Base-by-base conservation (phyloP, 164 flowering plant species). In the Umbellularia californica region DNA sequence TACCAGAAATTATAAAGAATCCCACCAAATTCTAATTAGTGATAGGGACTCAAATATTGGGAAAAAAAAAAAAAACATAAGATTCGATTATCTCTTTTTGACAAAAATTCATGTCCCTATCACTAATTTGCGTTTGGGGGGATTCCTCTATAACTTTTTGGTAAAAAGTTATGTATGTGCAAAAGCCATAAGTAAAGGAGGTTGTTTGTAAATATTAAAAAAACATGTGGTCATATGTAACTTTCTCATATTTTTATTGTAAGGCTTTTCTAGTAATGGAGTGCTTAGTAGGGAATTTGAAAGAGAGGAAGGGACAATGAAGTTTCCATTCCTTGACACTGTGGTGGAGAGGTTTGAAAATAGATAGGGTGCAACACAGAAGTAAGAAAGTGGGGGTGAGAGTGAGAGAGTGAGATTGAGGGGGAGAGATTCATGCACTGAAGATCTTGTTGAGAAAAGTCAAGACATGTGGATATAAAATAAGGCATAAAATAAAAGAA, bases 271-370 rank as follows among this genome's bases (percentile, higher is more conserved):
- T 55, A 15, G 17, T 15, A 12, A 19, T 3, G 1, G 20, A 55
- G 60, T 55, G 4, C 20, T 55, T 15, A 55, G 60, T 15, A 15
- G 7, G n/a, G 20, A 55, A 55, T 55, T 55, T 55, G n/a, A 55
- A 55, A 55, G 60, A 14, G 60, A 19, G 72, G 75, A 72, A 67
- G 51, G 68, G 11, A 20, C 41, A 27, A 13, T 1, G 75, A 77
- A 72, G 72, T 68, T 77, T 68, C 79, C 75, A 72, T 68, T 68
- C 72, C 75, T 62, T 75, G 66, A 65, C 41, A 72, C 55, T 67
- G 15, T 41, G 66, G 23, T 71, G 65, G 22, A 41, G 69, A 65
- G 30, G 68, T 3, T 72, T 35, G 75, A 62, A 68, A 41, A 72
- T 35, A 14, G 62, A 27, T 20, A 24, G 50, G 15, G 47, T 41